phyloP scores from a whole-genome alignment of 495 filamentous ascomycete species.

The Penicillium cataractarum region DNA sequence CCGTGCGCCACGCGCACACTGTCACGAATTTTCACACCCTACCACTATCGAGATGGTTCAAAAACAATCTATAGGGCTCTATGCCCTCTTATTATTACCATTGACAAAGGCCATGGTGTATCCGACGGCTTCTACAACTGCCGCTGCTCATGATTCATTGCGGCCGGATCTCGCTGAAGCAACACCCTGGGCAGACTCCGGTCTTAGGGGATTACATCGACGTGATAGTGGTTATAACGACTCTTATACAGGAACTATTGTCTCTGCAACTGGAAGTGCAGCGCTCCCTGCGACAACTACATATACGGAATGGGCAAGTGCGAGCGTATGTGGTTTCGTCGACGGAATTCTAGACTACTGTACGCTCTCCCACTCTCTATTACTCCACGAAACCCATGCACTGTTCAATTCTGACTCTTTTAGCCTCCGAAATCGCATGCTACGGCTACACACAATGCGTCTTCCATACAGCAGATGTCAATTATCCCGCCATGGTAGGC shows the following conservation, averaged over 20 bases:
- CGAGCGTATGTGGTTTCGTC: constrained; percentile 19
- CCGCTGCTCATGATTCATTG: constrained; percentile 6
- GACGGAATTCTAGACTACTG: constrained; percentile 11
- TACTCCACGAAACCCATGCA: neutral
- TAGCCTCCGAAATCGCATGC: constrained; percentile 9
- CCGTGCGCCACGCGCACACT: neutral
- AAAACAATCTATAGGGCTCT: constrained; percentile 1
- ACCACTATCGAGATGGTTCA: neutral
- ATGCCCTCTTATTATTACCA: constrained; percentile 3
- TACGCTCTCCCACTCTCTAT: neutral
- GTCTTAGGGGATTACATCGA: neutral
- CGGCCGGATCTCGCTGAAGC: constrained; percentile 8
- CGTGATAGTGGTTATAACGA: constrained; percentile 1
- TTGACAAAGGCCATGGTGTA: neutral
- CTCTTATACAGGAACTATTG: neutral
- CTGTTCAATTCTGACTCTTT: neutral
- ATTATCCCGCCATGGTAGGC: constrained; percentile 16
- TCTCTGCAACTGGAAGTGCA: neutral
- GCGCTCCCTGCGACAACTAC: neutral
- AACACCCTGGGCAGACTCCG: neutral
- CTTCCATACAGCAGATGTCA: constrained; percentile 18
- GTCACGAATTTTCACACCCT: neutral
- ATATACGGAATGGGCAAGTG: constrained; percentile 7
- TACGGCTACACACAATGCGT: constrained; percentile 12
- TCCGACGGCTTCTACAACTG: neutral